A percentile compares a stretch with the other conserved stretches of the same genome.
phyloP scores from a whole-genome alignment of 768 basidiomycete species.

The Mycena crocata region DNA sequence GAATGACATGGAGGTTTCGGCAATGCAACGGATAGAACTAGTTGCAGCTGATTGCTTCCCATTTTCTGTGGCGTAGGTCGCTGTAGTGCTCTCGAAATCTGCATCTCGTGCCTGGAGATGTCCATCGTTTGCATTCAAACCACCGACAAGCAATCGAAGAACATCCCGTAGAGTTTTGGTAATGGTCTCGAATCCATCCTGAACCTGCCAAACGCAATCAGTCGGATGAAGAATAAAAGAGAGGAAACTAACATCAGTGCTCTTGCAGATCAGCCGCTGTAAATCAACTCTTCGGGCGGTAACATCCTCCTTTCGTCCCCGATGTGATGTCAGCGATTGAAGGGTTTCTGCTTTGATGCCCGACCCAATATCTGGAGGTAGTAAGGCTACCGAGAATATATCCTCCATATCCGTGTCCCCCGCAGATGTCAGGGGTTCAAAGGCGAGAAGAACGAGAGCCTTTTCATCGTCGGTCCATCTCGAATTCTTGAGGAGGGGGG shows the following conservation, averaged over 20 bases:
- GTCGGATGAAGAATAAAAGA: not conserved
- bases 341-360: constrained; percentile 75
- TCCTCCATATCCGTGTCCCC: constrained; percentile 44
- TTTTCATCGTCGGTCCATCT: constrained; percentile 75
- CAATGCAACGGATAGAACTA: constrained; percentile 47
- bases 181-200: constrained; percentile 53
- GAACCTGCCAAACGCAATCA: constrained; percentile 56
- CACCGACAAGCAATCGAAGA: constrained; percentile 50
- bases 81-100: constrained; percentile 65
- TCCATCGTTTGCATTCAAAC: constrained; percentile 32
- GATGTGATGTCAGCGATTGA: constrained; percentile 42
- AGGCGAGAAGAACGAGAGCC: constrained; percentile 69
- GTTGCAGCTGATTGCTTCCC: constrained; percentile 42
- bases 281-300: constrained; percentile 52
- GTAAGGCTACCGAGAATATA: constrained; percentile 58
- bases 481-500: constrained; percentile 52
- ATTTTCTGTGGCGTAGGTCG: constrained; percentile 46
- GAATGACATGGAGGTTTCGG: constrained; percentile 68
- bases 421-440: constrained; percentile 72
- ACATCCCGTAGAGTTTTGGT: constrained; percentile 50
- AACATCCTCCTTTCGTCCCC: constrained; percentile 22
- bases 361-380: constrained; percentile 55
- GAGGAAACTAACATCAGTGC: constrained; percentile 67
- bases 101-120: constrained; percentile 41
- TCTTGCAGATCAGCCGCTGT: constrained; percentile 73